Base-by-base conservation (phyloP, 2,329 filamentous ascomycete species). In the Boeremia exigua region DNA sequence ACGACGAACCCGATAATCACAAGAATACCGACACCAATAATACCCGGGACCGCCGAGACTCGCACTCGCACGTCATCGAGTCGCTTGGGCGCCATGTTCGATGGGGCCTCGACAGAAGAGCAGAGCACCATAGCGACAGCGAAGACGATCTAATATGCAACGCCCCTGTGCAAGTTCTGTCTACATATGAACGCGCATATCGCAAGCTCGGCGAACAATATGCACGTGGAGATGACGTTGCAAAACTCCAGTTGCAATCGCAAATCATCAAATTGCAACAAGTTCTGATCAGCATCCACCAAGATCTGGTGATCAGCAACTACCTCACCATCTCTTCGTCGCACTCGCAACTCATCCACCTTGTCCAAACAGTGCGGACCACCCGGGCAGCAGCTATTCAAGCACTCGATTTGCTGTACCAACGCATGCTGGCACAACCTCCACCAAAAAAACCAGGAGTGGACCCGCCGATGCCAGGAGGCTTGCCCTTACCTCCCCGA, bases 221-320 rank as follows among this genome's bases (percentile, higher is more conserved):
- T 44, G 71, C 72, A 4, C 54, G 63, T 12, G 72, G 72, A 30
- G 72, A 74, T 37, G 58, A 69, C 68, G 63, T 66, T 11, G 59
- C 69, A 2, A 70, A 68, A 33, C 69, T 59, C 27, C 68, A 73
- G 33, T 62, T 75, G 1, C 71, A 74, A 32, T 54, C 66, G 1
- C 71, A 75, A 32, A 71, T 74, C 32, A 73, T 74, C 44, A 52
- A 63, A 4, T 53, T 75, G 9, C 71, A 74, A 47, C 66, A 68
- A 48, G 66, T 65, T 0, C 57, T 72, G 6, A 56, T 74, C 27
- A 59, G 49, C 15, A 69, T 71, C 30, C 69, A 72, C 28, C 65
- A 71, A 50, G 70, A 72, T 15, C 52, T 66, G 17, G 56, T 66
- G 9, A 39, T 69, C 11, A 61, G 65, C 56, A 61, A 64, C 3